Conservation (phyloP, 2,329 filamentous ascomycete species). For the Aspergillus niger region DNA sequence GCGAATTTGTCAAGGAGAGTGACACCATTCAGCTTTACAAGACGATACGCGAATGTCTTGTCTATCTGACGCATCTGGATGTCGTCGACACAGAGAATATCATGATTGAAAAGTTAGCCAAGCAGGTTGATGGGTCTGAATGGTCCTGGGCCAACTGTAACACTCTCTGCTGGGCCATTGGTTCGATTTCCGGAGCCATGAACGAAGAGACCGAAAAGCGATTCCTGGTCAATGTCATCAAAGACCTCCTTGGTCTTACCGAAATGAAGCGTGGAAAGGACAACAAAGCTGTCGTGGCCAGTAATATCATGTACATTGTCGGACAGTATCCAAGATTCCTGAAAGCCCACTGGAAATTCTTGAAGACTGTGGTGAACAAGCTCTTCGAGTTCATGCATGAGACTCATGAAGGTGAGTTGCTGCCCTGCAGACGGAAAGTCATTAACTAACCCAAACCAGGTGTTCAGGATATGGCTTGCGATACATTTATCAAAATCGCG, state of each 20-base stretch:
- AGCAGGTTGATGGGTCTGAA: slow-evolving; percentile 91
- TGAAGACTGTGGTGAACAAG: slow-evolving; percentile 99
- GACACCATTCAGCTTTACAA: slow-evolving; percentile 99
- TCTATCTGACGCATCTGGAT: slow-evolving; percentile 95
- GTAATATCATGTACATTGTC: slow-evolving; percentile 99
- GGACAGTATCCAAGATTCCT: slow-evolving; percentile 97
- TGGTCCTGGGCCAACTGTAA: slow-evolving; percentile 99
- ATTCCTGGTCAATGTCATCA: slow-evolving; percentile 97
- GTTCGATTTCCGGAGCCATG: slow-evolving; percentile 97
- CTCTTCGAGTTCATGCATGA: slow-evolving; percentile 99
- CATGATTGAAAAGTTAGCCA: slow-evolving; percentile 97
- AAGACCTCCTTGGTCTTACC: slow-evolving; percentile 91
- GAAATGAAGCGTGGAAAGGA: slow-evolving; percentile 99
- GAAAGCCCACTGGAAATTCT: slow-evolving; percentile 99
- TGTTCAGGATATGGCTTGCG: slow-evolving; percentile 99
- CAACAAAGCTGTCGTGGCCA: slow-evolving; percentile 98
- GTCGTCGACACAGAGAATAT: slow-evolving; percentile 97
- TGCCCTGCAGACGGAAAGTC: neutral
- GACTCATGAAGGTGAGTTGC: slow-evolving; percentile 80
- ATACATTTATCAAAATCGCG: slow-evolving; percentile 99
- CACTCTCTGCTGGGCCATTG: slow-evolving; percentile 98
- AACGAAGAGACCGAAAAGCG: slow-evolving; percentile 99
- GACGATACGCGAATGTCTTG: slow-evolving; percentile 93
- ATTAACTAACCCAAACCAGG: slow-evolving; percentile 52
- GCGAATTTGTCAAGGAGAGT: slow-evolving; percentile 98